These are phyloP conservation scores for Ramaria rubella DNA, from an alignment of 768 basidiomycete species.

Conservation along the genomic window DNA sequence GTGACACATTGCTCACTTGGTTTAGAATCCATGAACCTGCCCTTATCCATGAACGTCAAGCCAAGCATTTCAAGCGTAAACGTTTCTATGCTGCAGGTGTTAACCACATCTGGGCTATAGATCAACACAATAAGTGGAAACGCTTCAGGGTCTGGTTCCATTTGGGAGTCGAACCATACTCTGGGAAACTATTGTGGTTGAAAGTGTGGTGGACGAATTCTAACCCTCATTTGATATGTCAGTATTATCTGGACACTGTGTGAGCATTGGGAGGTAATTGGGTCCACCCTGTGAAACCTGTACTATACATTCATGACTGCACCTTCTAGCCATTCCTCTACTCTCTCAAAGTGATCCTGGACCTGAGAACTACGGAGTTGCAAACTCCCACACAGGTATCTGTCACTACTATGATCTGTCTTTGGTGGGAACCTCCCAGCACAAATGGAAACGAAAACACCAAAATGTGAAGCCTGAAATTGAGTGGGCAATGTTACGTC, in stretches of 20 bases:
- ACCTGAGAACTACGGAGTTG: no score
- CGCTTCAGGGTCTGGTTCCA: constrained; percentile 34
- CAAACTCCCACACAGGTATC: constrained; percentile 36
- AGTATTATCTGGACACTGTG: constrained; percentile 30
- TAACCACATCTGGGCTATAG: constrained; percentile 30
- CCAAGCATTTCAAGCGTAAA: constrained; percentile 20
- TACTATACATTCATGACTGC: constrained; percentile 16
- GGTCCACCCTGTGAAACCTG: neutral
- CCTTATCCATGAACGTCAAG: constrained; percentile 15
- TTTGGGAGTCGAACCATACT: constrained; percentile 30
- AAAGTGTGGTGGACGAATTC: constrained; percentile 38
- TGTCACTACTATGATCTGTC: constrained; percentile 35
- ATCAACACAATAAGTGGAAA: constrained; percentile 45
- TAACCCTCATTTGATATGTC: constrained; percentile 20
- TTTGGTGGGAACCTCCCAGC: constrained; percentile 33
- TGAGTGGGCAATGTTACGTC: constrained; percentile 29
- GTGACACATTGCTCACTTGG: constrained; percentile 9
- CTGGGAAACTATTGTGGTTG: constrained; percentile 30
- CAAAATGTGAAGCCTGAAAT: constrained; percentile 40
- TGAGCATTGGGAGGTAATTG: constrained; percentile 17
- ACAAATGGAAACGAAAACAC: constrained; percentile 30
- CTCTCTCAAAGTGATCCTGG: constrained; percentile 41
- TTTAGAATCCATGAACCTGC: constrained; percentile 16
- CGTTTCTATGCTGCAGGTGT: constrained; percentile 36
- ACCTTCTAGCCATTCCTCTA: constrained; percentile 26